Conservation (phyloP, 2,329 filamentous ascomycete genomes). For the Colletotrichum sp. region DNA sequence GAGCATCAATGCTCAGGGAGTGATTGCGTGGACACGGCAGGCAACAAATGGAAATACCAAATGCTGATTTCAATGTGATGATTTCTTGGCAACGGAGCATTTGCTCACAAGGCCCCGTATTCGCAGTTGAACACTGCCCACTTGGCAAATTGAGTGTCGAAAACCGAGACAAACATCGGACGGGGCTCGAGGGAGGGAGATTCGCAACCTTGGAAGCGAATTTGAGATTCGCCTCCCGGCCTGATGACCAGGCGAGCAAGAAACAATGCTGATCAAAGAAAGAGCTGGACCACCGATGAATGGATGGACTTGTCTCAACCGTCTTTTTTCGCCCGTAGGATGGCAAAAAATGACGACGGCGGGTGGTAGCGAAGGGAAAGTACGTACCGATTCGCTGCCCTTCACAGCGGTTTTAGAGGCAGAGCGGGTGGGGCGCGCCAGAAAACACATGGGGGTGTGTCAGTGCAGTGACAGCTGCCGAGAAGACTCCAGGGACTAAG, state of each 20-base stretch:
- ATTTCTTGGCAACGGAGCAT: neutral
- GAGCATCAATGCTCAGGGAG: neutral
- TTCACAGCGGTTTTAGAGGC: neutral
- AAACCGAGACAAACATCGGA: neutral
- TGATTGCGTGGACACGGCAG: neutral
- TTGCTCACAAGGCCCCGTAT: neutral
- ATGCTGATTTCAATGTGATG: neutral
- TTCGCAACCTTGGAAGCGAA: neutral
- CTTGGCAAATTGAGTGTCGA: neutral
- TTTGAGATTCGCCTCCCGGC: neutral
- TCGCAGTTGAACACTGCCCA: neutral
- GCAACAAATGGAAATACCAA: neutral
- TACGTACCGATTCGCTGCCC: neutral
- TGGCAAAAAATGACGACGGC: slow-evolving; percentile 9
- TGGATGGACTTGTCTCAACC: neutral
- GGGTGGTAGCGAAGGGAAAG: neutral
- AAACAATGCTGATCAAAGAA: neutral
- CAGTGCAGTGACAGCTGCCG: slow-evolving; percentile 10
- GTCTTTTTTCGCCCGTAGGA: neutral
- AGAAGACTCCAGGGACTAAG: neutral
- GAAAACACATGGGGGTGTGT: slow-evolving; percentile 8
- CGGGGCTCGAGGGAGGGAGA: neutral
- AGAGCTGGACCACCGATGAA: neutral
- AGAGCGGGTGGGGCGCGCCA: neutral
- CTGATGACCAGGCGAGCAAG: neutral